A percentile compares a stretch with the other conserved stretches of the same genome.
These are phyloP conservation scores for Monosporascus sp. DNA, from an alignment of 2,329 filamentous ascomycete species.

Conservation along the genomic window DNA sequence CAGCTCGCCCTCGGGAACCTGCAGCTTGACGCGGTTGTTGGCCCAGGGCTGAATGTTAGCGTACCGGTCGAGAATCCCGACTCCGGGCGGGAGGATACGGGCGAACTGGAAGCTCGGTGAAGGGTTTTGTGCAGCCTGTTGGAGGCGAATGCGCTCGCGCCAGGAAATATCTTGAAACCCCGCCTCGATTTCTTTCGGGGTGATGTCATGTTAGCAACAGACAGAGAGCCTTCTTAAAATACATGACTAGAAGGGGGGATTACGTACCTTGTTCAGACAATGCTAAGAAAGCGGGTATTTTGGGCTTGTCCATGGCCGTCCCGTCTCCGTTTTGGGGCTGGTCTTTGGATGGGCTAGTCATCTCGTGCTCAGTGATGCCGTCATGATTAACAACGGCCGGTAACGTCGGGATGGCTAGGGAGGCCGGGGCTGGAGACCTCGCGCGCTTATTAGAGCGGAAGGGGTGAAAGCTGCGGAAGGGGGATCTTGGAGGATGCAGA, in stretches of 20 bases:
- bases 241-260: neutral
- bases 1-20: slow-evolving; percentile 66
- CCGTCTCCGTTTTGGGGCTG: slow-evolving; percentile 18
- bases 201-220: slow-evolving; percentile 7
- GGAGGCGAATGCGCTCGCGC: slow-evolving; percentile 46
- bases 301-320: slow-evolving; percentile 10
- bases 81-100: slow-evolving; percentile 51
- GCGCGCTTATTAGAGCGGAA: slow-evolving; percentile 44
- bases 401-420: slow-evolving; percentile 15
- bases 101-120: slow-evolving; percentile 37
- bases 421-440: slow-evolving; percentile 32
- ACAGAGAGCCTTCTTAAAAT: neutral
- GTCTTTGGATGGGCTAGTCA: slow-evolving; percentile 6
- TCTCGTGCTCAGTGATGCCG: slow-evolving; percentile 23
- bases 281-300: slow-evolving; percentile 49
- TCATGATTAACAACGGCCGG: slow-evolving; percentile 32
- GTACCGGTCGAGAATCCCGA: slow-evolving; percentile 73
- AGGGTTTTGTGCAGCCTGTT: slow-evolving; percentile 34
- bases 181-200: slow-evolving; percentile 38
- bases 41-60: slow-evolving; percentile 86
- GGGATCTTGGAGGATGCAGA: slow-evolving; percentile 20
- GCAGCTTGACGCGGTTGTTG: slow-evolving; percentile 76
- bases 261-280: slow-evolving; percentile 43
- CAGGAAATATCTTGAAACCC: slow-evolving; percentile 51
- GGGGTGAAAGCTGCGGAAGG: slow-evolving; percentile 39